These are phyloP conservation scores for Lojkania enalia DNA, from an alignment of 2,329 filamentous ascomycete species.

Conservation along the genomic window DNA sequence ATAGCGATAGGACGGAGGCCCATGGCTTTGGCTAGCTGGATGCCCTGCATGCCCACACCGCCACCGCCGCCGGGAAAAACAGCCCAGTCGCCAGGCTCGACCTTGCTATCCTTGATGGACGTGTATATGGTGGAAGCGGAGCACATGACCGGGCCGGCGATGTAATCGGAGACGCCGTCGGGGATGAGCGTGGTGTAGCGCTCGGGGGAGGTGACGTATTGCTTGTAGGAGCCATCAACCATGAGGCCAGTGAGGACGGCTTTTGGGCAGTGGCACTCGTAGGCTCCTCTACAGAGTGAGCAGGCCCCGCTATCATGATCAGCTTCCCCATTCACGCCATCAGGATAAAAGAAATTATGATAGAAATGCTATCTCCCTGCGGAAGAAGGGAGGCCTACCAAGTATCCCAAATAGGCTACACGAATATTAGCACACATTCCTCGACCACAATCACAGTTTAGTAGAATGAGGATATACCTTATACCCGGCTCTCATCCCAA, in stretches of 20 bases:
- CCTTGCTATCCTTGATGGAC: slow-evolving; percentile 55
- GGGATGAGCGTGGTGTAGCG: slow-evolving; percentile 60
- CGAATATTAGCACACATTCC: not conserved
- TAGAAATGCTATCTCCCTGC: not conserved
- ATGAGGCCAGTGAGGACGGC: slow-evolving; percentile 53
- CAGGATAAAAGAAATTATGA: not conserved
- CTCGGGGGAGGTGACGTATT: slow-evolving; percentile 61
- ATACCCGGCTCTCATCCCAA: slow-evolving; percentile 40
- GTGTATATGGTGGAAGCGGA: slow-evolving; percentile 62
- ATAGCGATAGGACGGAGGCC: slow-evolving; percentile 42
- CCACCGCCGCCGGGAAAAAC: slow-evolving; percentile 59
- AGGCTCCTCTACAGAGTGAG: slow-evolving; percentile 55
- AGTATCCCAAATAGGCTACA: slow-evolving; percentile 14
- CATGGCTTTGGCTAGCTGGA: slow-evolving; percentile 51
- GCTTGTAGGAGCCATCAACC: slow-evolving; percentile 57
- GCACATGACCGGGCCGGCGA: slow-evolving; percentile 66
- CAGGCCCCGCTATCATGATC: slow-evolving; percentile 35
- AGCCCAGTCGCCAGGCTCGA: slow-evolving; percentile 58
- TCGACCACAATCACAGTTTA: not conserved
- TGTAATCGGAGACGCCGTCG: slow-evolving; percentile 57
- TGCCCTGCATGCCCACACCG: slow-evolving; percentile 61
- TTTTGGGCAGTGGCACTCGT: slow-evolving; percentile 57
- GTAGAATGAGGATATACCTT: too few relatives aligned
- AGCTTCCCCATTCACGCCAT: not conserved
- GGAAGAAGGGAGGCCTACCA: slow-evolving; percentile 5